Evolutionary conservation across 768 basidiomycete species (phyloP).

Genomic region (Steccherinum ochraceum): DNA sequence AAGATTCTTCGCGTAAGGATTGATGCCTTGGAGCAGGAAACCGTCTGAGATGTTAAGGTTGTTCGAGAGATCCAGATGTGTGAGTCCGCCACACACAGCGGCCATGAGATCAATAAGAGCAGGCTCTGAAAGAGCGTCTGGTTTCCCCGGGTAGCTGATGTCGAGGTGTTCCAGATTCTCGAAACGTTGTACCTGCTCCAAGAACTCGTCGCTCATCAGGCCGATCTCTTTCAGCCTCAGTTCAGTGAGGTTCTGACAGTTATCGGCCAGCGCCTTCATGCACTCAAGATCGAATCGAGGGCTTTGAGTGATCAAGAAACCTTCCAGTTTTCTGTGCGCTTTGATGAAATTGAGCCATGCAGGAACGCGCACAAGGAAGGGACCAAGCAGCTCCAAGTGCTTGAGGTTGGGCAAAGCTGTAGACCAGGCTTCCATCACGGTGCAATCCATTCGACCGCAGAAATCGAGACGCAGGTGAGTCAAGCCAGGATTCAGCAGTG

Average conservation of each 20-base stretch:
- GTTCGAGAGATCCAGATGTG: conserved; percentile 63
- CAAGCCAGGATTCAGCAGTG: conserved; percentile 80
- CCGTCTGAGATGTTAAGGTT: conserved; percentile 56
- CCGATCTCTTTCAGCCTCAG: conserved; percentile 80
- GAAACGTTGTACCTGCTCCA: conserved; percentile 44
- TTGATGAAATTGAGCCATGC: conserved; percentile 76
- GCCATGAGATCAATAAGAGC: conserved; percentile 51
- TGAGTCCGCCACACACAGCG: conserved; percentile 47
- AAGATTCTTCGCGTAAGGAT: conserved; percentile 39
- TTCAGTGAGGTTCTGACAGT: conserved; percentile 53
- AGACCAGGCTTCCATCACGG: conserved; percentile 52
- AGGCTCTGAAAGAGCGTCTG: conserved; percentile 45
- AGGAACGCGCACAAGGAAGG: conserved; percentile 71
- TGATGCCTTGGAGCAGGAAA: conserved; percentile 57
- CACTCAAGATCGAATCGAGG: conserved; percentile 79
- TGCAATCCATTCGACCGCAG: conserved; percentile 76
- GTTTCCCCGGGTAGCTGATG: conserved; percentile 48
- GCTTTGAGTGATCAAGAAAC: conserved; percentile 78
- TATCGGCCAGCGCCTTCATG: conserved; percentile 46
- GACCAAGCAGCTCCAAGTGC: conserved; percentile 77
- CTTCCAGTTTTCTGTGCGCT: conserved; percentile 53
- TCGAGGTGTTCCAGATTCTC: conserved; percentile 55
- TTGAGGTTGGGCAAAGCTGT: conserved; percentile 58
- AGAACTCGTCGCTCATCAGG: conserved; percentile 57
- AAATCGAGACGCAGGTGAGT: conserved; percentile 73